A percentile compares a stretch with the other conserved stretches of the same genome.
phyloP scores from a whole-genome alignment of 768 basidiomycete genomes.

The Crucibulum laeve region DNA sequence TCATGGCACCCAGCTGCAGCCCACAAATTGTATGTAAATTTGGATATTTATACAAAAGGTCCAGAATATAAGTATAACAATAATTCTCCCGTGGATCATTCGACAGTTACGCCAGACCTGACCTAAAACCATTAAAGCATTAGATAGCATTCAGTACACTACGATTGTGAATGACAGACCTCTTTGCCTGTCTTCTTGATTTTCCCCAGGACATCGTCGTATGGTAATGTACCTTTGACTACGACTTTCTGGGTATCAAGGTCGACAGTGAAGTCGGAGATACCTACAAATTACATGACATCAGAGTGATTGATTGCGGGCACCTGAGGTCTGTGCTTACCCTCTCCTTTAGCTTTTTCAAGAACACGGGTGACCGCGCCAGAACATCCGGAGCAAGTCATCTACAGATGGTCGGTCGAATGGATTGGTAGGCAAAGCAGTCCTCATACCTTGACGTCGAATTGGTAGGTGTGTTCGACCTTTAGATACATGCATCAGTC shows the following conservation, averaged over 20 bases:
- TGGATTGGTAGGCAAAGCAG: neutral
- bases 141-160: no score
- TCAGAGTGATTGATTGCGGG: neutral
- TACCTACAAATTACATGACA: slow-evolving; percentile 32
- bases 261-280: slow-evolving; percentile 53
- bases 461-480: slow-evolving; percentile 77
- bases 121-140: no score
- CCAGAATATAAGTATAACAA: no score
- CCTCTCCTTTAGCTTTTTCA: slow-evolving; percentile 55
- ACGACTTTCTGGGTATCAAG: slow-evolving; percentile 71
- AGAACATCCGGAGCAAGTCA: slow-evolving; percentile 86
- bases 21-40: no score
- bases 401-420: no score
- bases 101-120: no score
- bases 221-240: slow-evolving; percentile 56
- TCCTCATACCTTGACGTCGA: slow-evolving; percentile 70
- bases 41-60: no score
- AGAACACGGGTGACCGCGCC: slow-evolving; percentile 76
- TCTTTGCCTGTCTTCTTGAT: slow-evolving; percentile 93
- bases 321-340: slow-evolving; percentile 10
- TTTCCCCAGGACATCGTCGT: slow-evolving; percentile 63
- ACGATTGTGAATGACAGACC: slow-evolving; percentile 50
- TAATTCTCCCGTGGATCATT: no score
- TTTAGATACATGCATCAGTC: no score
- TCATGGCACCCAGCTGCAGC: no score